Base-by-base conservation (phyloP, 306 rosid genomes). In the Bauhinia variegata region DNA sequence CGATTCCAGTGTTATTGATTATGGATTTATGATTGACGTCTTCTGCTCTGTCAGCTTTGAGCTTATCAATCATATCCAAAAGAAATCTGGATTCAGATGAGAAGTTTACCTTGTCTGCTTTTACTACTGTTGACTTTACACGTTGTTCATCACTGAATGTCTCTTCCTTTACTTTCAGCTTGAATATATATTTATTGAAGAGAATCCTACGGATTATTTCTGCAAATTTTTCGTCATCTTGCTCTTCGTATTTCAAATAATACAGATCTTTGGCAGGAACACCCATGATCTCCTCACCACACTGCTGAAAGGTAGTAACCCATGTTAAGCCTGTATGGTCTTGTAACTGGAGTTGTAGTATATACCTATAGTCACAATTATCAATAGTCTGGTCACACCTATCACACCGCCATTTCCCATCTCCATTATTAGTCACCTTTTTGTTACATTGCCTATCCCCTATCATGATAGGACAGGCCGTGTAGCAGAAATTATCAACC, bases 231-330 rank as follows among this genome's bases (percentile, higher is more conserved):
- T 81, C 93, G 19, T 89, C 95, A 76, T 89, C 88, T 44, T 83
- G 88, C 43, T 83, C 84, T 76, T 87, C 96, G 32, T 52, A 63
- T 73, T 89, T 86, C 79, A 89, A 56, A 79, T 34, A 60, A 75
- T 84, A 80, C 72, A 93, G 76, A 50, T 58, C 74, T 70, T 93
- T 89, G 7, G 98, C 98, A 62, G 96, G 70, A 17, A 84, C 15
- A 48, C 98, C 98, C 79, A 93, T 67, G 63, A 93, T 85, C 77
- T 93, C 91, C 80, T 88, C 91, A 42, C 97, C 98, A 32, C 86
- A 75, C 82, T 93, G 96, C 86, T 93, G 96, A 80, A 93, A 93
- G 16, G 91, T 91, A 59, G 97, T 93, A 15, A 80, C 99, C 97
- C 95, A 89, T 7, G 96, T 78, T 59, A 73, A 7, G 70, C 92